phyloP scores from a whole-genome alignment of 116 monocot genomes.

The Phalaenopsis hybrid region DNA sequence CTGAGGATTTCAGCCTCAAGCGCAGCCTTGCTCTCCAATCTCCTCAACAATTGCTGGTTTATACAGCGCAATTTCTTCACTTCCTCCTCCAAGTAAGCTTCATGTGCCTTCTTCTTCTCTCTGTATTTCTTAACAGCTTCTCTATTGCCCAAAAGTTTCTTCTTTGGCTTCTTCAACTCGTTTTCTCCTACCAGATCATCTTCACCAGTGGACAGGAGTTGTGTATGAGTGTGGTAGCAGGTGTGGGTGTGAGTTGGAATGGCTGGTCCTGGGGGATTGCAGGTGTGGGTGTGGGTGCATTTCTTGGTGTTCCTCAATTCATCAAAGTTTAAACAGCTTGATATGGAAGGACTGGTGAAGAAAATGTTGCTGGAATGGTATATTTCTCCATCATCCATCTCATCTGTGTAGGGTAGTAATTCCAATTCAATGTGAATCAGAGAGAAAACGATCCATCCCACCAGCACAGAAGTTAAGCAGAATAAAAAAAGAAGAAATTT shows the following conservation, averaged over 20 bases:
- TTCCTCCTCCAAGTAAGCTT: constrained; percentile 73
- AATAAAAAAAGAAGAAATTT: too few species aligned
- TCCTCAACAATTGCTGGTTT: constrained; percentile 65
- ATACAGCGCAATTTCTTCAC: constrained; percentile 43
- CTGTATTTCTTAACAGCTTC: constrained; percentile 87
- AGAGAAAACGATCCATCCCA: too few species aligned
- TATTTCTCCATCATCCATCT: too few species aligned
- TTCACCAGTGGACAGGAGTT: constrained; percentile 25
- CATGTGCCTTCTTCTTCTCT: constrained; percentile 89
- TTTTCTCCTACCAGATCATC: neutral
- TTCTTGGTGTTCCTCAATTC: constrained; percentile 48
- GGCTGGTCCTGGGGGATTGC: constrained; percentile 75
- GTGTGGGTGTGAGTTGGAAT: constrained; percentile 55
- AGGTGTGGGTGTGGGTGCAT: constrained; percentile 90
- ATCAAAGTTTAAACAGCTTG: constrained; percentile 27
- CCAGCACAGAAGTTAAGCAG: too few species aligned
- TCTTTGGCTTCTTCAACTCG: constrained; percentile 18
- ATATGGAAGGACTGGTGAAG: neutral
- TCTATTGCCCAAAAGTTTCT: constrained; percentile 52
- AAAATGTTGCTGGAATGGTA: too few species aligned
- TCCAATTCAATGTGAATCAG: too few species aligned
- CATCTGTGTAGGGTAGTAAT: too few species aligned
- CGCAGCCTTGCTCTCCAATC: constrained; percentile 49
- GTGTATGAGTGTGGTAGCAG: constrained; percentile 71
- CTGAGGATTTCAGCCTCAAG: constrained; percentile 66